These are phyloP conservation scores for Colletotrichum musae DNA, from an alignment of 2,329 filamentous ascomycete species.

Conservation along the genomic window DNA sequence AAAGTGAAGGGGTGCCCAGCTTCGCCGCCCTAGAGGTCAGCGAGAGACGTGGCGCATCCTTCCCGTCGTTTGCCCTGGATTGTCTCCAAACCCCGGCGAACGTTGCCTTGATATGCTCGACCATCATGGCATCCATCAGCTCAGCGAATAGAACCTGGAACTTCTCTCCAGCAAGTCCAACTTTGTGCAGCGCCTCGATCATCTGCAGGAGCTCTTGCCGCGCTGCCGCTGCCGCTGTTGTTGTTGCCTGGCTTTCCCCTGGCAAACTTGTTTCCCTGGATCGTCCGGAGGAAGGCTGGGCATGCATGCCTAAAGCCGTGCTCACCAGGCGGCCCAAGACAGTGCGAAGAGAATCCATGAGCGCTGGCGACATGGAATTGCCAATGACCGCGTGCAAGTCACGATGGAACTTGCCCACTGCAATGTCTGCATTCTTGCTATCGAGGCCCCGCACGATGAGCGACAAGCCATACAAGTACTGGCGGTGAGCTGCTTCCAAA, in stretches of 20 bases:
- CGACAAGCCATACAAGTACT: constrained; percentile 69
- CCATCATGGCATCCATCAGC: constrained; percentile 77
- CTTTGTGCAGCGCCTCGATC: constrained; percentile 71
- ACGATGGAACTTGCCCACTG: constrained; percentile 67
- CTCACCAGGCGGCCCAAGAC: constrained; percentile 69
- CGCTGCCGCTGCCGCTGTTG: constrained; percentile 50
- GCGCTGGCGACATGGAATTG: constrained; percentile 70
- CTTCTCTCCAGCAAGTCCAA: constrained; percentile 78
- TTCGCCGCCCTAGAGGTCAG: constrained; percentile 43
- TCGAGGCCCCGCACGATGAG: constrained; percentile 65
- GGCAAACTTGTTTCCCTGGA: constrained; percentile 38
- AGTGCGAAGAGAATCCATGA: constrained; percentile 67
- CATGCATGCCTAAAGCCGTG: constrained; percentile 54
- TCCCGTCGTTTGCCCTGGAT: constrained; percentile 45
- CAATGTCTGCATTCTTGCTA: constrained; percentile 53
- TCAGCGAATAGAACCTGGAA: constrained; percentile 81
- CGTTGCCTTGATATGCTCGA: constrained; percentile 71
- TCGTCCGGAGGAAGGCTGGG: constrained; percentile 32
- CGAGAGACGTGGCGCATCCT: constrained; percentile 45
- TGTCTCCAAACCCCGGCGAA: constrained; percentile 74
- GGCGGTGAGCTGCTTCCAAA: constrained; percentile 71
- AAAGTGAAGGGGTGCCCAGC: constrained; percentile 61
- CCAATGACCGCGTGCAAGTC: constrained; percentile 77
- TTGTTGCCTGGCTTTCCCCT: constrained; percentile 46
- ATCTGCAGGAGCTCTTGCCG: constrained; percentile 68